Percentiles rank a stretch among this genome's conserved stretches.
These are phyloP conservation scores for Chaetomium tenue DNA, from an alignment of 495 filamentous ascomycete genomes.

Conservation along the genomic window DNA sequence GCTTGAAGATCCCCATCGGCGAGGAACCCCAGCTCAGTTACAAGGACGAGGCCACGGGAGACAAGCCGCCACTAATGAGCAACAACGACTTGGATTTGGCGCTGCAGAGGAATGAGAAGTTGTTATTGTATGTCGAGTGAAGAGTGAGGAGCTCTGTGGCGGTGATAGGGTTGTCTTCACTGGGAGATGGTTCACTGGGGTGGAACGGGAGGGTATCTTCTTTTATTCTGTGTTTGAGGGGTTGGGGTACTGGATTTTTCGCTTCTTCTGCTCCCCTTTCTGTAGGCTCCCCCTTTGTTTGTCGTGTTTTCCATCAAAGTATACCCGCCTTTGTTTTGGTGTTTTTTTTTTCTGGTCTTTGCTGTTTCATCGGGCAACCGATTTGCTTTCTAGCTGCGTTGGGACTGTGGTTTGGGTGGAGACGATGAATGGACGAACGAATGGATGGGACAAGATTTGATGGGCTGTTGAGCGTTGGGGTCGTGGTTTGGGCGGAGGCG, in stretches of 20 bases:
- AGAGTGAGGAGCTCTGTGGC: constrained; percentile 2
- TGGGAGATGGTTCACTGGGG: no score
- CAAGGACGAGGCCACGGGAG: constrained; percentile 77
- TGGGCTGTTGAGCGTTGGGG: background rate
- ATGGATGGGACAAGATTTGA: background rate
- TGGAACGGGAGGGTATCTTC: no score
- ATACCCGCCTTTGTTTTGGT: constrained; percentile 24
- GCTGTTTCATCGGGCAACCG: constrained; percentile 7
- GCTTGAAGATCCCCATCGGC: constrained; percentile 62
- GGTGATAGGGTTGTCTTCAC: no score
- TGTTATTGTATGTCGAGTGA: constrained; percentile 72
- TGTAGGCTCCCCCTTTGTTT: constrained; percentile 1
- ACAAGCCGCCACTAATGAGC: constrained; percentile 68
- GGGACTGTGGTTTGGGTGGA: background rate
- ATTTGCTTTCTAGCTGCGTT: constrained; percentile 1
- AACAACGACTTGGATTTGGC: constrained; percentile 80
- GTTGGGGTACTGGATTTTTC: background rate
- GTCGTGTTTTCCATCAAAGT: constrained; percentile 12
- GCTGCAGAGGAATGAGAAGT: constrained; percentile 77
- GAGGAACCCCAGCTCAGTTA: constrained; percentile 77
- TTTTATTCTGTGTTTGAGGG: no score
- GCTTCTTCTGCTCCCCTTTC: background rate
- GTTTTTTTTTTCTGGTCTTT: background rate
- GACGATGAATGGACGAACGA: background rate
- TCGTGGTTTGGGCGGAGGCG: background rate